These are phyloP conservation scores for Pyrus communis DNA, from an alignment of 306 rosid genomes.

Conservation along the genomic window DNA sequence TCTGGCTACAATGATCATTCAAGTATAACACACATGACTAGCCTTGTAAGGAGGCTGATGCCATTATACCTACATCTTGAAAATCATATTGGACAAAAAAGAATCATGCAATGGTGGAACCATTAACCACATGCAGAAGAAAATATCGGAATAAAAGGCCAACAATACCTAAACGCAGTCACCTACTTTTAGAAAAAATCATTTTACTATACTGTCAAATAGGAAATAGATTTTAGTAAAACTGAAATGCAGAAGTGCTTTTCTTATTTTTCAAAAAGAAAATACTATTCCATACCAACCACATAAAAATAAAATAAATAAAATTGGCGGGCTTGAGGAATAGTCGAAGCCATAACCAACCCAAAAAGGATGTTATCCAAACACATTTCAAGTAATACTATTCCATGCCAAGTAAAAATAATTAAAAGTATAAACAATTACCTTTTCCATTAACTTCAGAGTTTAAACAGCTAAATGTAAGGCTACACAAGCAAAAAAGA, in stretches of 20 bases:
- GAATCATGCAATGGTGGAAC: neutral
- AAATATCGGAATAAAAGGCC: neutral
- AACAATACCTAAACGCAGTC: neutral
- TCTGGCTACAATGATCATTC: neutral
- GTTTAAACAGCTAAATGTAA: neutral
- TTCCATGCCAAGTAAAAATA: neutral
- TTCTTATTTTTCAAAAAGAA: neutral
- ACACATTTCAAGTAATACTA: neutral
- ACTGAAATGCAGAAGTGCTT: neutral
- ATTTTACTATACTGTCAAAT: neutral
- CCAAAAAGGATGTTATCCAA: too few species aligned
- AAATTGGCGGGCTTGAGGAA: neutral
- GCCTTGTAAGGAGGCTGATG: neutral
- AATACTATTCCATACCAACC: neutral
- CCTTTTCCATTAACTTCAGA: neutral
- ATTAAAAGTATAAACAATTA: neutral
- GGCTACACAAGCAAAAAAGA: neutral
- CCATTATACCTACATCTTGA: neutral
- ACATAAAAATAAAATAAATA: neutral
- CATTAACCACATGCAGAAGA: neutral
- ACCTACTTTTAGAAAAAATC: neutral
- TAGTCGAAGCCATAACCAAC: too few species aligned
- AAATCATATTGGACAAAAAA: neutral
- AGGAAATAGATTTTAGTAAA: neutral
- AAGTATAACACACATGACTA: neutral